These are phyloP conservation scores for Epithemia pelagica DNA, from an alignment of 108 stramenopile species.

Conservation along the genomic window DNA sequence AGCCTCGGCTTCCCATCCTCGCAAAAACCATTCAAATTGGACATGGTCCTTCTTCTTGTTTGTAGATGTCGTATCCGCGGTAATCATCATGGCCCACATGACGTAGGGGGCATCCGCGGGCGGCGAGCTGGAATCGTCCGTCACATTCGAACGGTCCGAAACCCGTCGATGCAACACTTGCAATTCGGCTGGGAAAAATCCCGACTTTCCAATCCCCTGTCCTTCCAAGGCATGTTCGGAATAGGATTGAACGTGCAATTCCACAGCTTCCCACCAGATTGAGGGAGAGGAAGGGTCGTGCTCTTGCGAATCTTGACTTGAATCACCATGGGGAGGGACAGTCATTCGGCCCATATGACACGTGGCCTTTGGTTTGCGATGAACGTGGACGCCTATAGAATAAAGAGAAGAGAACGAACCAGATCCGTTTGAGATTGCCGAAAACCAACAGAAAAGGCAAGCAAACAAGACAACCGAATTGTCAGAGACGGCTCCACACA, in stretches of 20 bases:
- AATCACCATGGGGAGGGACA: no score
- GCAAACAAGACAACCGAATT: no score
- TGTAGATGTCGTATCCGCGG: background rate
- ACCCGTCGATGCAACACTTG: constrained; percentile 10
- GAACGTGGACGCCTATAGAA: background rate
- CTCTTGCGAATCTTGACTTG: no score
- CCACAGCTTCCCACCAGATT: constrained; percentile 9
- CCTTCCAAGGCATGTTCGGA: constrained; percentile 25
- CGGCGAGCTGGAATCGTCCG: no score
- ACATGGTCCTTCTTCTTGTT: background rate
- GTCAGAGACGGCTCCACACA: no score
- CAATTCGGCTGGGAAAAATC: constrained; percentile 19
- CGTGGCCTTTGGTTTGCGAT: background rate
- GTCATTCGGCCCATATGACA: background rate
- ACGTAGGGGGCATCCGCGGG: background rate
- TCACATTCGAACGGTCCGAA: background rate
- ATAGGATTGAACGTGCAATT: constrained; percentile 26
- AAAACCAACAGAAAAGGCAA: no score
- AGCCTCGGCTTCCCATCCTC: constrained; percentile 16
- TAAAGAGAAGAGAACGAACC: no score
- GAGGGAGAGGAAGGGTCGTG: constrained; percentile 6
- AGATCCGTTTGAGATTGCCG: no score
- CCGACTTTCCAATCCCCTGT: background rate
- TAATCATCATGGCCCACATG: background rate
- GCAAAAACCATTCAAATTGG: constrained; percentile 9